These are phyloP conservation scores for Geranium brycei DNA, from an alignment of 345 rosid species.

Conservation along the genomic window DNA sequence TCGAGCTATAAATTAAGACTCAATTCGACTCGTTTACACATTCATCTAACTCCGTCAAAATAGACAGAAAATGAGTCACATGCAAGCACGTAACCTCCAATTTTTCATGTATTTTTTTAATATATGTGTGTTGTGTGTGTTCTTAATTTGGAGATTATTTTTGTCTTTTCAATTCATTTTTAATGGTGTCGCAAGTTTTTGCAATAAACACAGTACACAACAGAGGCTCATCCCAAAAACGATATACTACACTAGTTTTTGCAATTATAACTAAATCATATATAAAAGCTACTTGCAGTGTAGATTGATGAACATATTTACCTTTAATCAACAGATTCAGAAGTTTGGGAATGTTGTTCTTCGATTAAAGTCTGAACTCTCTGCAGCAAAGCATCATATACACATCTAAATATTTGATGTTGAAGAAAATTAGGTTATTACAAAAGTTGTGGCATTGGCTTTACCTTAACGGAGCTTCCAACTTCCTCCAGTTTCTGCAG, in stretches of 20 bases:
- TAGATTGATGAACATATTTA: conserved; percentile 9
- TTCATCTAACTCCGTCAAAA: no score
- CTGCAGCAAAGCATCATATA: conserved; percentile 23
- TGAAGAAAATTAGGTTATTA: neutral
- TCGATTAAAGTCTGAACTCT: conserved; percentile 46
- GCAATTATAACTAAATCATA: conserved; percentile 4
- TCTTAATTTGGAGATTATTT: no score
- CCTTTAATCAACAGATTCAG: conserved; percentile 24
- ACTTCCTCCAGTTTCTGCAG: conserved; percentile 56
- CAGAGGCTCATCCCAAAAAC: no score
- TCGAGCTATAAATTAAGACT: no score
- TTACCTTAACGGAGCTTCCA: conserved; percentile 52
- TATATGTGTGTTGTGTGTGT: no score
- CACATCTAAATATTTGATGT: conserved; percentile 1
- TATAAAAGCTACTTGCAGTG: neutral
- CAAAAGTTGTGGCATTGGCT: neutral
- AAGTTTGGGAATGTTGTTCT: conserved; percentile 30
- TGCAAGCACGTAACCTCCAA: no score
- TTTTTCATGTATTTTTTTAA: no score
- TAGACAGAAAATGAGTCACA: no score
- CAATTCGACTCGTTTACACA: no score
- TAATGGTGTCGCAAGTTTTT: no score
- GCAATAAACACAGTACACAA: no score
- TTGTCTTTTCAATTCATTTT: no score
- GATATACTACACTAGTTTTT: neutral